phyloP scores from a whole-genome alignment of 768 basidiomycete genomes.

The Suillus hirtellus region DNA sequence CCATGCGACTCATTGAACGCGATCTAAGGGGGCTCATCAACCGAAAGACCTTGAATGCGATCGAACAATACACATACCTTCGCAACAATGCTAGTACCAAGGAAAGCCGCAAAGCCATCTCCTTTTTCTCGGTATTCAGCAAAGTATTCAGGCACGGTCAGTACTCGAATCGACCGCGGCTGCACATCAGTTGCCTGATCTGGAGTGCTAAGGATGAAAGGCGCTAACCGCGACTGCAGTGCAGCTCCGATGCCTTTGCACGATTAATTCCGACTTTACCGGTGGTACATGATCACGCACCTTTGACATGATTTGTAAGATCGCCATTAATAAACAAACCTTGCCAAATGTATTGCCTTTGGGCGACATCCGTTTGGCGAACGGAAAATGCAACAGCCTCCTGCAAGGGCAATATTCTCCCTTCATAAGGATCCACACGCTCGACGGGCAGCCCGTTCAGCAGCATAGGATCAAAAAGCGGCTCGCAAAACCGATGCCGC shows the following conservation, averaged over 20 bases:
- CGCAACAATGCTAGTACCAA: slow-evolving; percentile 82
- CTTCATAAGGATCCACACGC: slow-evolving; percentile 25
- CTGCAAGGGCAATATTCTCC: slow-evolving; percentile 50
- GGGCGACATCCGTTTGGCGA: slow-evolving; percentile 58
- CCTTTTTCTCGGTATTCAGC: slow-evolving; percentile 87
- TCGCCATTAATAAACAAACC: slow-evolving; percentile 83
- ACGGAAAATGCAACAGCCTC: slow-evolving; percentile 69
- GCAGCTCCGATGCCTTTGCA: slow-evolving; percentile 61
- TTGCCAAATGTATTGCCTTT: slow-evolving; percentile 73
- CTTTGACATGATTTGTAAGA: slow-evolving; percentile 68
- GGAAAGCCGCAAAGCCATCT: slow-evolving; percentile 76
- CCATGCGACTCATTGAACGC: slow-evolving; percentile 69
- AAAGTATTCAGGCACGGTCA: slow-evolving; percentile 86
- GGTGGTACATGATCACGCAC: slow-evolving; percentile 37
- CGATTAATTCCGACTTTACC: slow-evolving; percentile 6
- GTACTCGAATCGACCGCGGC: slow-evolving; percentile 58
- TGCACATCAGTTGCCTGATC: slow-evolving; percentile 74
- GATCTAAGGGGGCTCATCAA: slow-evolving; percentile 44
- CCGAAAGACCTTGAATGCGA: slow-evolving; percentile 2
- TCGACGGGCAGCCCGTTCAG: slow-evolving; percentile 39
- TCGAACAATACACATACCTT: slow-evolving; percentile 51
- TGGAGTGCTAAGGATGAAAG: slow-evolving; percentile 58
- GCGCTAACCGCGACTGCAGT: slow-evolving; percentile 67
- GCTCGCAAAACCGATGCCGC: slow-evolving; percentile 89
- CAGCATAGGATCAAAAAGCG: slow-evolving; percentile 74